phyloP scores from a whole-genome alignment of 495 filamentous ascomycete species.

The Talaromyces nanjingensis region DNA sequence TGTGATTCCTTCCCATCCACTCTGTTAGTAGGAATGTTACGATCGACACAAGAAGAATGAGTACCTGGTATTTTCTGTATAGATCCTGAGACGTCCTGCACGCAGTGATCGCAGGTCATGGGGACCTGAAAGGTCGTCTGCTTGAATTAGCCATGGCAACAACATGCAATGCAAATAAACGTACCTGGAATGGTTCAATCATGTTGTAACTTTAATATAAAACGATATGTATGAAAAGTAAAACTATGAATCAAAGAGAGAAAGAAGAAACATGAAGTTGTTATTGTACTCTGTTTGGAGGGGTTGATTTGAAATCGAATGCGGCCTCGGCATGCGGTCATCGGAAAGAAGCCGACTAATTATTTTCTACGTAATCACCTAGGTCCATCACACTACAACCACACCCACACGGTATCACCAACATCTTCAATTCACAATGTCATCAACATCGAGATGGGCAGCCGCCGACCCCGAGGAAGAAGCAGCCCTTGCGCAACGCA shows the following conservation, averaged over 20 bases:
- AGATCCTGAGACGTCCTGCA: slow-evolving; percentile 72
- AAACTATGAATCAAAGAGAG: background rate
- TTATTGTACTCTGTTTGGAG: slow-evolving; percentile 12
- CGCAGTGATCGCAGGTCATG: slow-evolving; percentile 81
- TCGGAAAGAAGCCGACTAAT: background rate
- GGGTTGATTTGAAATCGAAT: slow-evolving; percentile 30
- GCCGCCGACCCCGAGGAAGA: slow-evolving; percentile 64
- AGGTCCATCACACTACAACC: background rate
- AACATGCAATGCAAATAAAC: slow-evolving; percentile 10
- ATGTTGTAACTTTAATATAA: slow-evolving; percentile 20
- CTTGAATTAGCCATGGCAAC: background rate
- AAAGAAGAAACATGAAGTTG: slow-evolving; percentile 1
- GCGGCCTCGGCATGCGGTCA: slow-evolving; percentile 9
- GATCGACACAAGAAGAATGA: background rate
- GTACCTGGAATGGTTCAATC: slow-evolving; percentile 54
- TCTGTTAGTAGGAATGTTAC: background rate
- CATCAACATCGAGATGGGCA: slow-evolving; percentile 78
- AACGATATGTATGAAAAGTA: slow-evolving; percentile 7
- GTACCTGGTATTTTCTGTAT: slow-evolving; percentile 66
- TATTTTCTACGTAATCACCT: background rate
- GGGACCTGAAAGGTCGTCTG: slow-evolving; percentile 93
- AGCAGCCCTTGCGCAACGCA: slow-evolving; percentile 62
- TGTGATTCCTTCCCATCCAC: slow-evolving; percentile 28
- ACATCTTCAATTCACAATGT: slow-evolving; percentile 29
- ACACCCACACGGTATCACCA: too few relatives aligned